phyloP scores from a whole-genome alignment of 148 eudicot species.

The Camellia japonica region DNA sequence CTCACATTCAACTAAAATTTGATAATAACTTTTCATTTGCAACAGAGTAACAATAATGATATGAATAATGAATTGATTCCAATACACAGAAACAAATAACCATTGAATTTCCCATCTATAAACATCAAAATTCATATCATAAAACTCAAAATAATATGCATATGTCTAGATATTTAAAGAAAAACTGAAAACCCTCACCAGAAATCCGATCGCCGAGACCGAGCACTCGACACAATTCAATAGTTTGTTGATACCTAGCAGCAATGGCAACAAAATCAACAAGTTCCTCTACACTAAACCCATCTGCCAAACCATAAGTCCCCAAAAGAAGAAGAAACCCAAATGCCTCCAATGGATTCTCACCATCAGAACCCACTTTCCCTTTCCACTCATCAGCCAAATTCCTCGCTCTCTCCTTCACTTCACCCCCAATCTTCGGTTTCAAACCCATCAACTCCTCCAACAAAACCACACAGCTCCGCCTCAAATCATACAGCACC shows the following conservation, averaged over 20 bases:
- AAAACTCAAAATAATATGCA: too few relatives aligned
- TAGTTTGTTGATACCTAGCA: constrained; percentile 10
- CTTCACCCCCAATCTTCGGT: constrained; percentile 20
- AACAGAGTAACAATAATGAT: too few relatives aligned
- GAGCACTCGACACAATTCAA: constrained; percentile 26
- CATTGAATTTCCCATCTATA: too few relatives aligned
- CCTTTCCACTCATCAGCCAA: constrained; percentile 38
- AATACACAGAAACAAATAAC: too few relatives aligned
- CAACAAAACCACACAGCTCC: constrained; percentile 28
- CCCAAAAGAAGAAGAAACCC: constrained; percentile 36
- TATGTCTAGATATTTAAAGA: neutral
- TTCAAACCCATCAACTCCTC: constrained; percentile 36
- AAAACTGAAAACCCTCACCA: constrained; percentile 24
- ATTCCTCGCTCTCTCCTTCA: constrained; percentile 25
- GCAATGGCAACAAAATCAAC: constrained; percentile 22
- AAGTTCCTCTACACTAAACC: constrained; percentile 24
- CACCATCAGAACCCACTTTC: constrained; percentile 16
- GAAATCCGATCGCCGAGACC: constrained; percentile 26
- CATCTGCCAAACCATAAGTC: constrained; percentile 29
- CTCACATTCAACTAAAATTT: too few relatives aligned
- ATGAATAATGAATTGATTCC: too few relatives aligned
- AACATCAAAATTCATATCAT: too few relatives aligned
- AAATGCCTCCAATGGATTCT: constrained; percentile 21
- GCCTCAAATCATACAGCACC: constrained; percentile 6
- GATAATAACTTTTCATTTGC: too few relatives aligned